A percentile compares a stretch with the other conserved stretches of the same genome.
Conservation (phyloP, 257 asterid species). For the Solanum habrochaites region DNA sequence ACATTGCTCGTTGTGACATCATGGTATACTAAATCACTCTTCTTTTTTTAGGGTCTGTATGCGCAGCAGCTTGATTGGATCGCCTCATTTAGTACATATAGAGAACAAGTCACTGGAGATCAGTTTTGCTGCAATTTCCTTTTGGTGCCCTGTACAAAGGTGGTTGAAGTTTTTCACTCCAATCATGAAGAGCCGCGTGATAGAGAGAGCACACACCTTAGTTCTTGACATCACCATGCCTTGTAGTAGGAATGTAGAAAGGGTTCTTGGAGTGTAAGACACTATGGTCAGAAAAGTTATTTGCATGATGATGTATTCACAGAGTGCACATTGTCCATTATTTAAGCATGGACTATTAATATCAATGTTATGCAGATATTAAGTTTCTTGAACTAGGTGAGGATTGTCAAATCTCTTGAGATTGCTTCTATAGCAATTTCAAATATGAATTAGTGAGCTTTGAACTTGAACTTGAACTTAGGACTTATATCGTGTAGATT, state of each 20-base stretch:
- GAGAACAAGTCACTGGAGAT: background rate
- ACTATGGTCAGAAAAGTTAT: background rate
- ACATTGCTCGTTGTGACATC: background rate
- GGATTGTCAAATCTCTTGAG: background rate
- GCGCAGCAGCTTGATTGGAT: slow-evolving; percentile 9
- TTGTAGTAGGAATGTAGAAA: background rate
- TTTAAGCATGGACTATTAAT: background rate
- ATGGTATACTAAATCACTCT: background rate
- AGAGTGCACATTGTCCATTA: background rate
- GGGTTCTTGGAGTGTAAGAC: background rate
- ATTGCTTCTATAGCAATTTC: background rate
- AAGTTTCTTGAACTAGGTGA: background rate
- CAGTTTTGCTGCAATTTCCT: background rate
- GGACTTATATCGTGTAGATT: background rate
- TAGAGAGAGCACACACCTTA: background rate
- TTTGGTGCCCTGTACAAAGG: background rate
- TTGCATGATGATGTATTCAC: background rate
- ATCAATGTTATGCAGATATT: background rate
- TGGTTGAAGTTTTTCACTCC: background rate
- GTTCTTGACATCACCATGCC: background rate
- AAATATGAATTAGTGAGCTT: background rate
- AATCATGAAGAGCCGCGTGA: background rate
- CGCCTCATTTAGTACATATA: background rate
- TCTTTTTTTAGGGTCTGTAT: slow-evolving; percentile 9
- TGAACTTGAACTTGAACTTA: background rate